Base-by-base conservation (phyloP, 768 basidiomycete species). In the Tulasnella sp. region DNA sequence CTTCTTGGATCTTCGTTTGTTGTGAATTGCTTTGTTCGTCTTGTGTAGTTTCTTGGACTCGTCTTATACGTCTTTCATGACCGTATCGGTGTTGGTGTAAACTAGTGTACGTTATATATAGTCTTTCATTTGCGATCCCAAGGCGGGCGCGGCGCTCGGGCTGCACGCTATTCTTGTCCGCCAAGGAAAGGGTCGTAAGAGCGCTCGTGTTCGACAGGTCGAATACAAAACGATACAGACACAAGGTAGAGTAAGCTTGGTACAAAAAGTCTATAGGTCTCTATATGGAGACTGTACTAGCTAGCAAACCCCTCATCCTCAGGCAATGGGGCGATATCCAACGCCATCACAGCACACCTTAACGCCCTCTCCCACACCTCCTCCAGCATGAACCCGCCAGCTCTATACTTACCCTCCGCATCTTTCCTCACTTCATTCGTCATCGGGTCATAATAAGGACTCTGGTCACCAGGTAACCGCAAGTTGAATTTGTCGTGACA, bases 281-380 rank as follows among this genome's bases (percentile, higher is more conserved):
- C 48, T 9, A 2, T 9, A n/a, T 52, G 24, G 27, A 24, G 48
- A 19, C 24, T 52, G 52, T 52, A 10, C 16, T 36, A 68, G 27
- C 12, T 62, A 3, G 58, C 58, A 62, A n/a, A 1, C 58, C 19
- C 34, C 62, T 52, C 52, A 27, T 79, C 78, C 31, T 79, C 78
- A 21, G 74, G 40, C 27, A 81, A 21, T 5, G 92, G 91, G 44
- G 87, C 83, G 42, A 94, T 83, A 80, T 94, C 93, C 80, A 96
- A 84, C 0, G 90, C 93, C 48, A 91, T 91, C 34, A 96, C 91
- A 7, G 93, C 92, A 81, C 85, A 90, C 79, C 92, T 86, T 79
- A 97, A 84, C 18, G 94, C 94, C 77, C 95, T 88, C 82, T 93
- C 92, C 95, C 95, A 96, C 68, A 92, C 94, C 84, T 96, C 93